Conservation (phyloP, 2,329 filamentous ascomycete species). For the Fusarium torulosum region DNA sequence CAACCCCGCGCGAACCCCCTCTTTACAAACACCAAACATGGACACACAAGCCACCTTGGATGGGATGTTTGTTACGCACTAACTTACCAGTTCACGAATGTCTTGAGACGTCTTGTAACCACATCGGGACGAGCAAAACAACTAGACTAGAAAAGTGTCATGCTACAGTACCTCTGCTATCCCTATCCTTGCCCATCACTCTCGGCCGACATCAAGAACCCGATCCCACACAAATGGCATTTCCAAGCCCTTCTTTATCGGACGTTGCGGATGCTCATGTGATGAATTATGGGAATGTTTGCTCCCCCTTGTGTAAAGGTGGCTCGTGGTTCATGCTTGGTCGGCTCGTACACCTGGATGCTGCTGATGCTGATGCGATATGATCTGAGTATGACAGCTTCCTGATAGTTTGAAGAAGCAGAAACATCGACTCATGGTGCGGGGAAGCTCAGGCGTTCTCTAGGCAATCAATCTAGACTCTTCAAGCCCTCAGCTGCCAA, state of each 20-base stretch:
- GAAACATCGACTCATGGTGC: constrained; percentile 24
- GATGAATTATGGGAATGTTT: constrained; percentile 35
- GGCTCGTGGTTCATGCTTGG: neutral
- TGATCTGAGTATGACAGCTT: constrained; percentile 41
- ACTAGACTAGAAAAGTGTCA: constrained; percentile 1
- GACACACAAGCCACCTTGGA: constrained; percentile 1
- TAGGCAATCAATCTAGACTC: constrained; percentile 9
- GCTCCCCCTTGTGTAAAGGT: constrained; percentile 4
- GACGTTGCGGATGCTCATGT: constrained; percentile 35
- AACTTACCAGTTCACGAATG: neutral
- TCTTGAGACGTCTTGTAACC: constrained; percentile 9
- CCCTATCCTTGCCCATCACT: constrained; percentile 1
- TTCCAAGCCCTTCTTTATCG: constrained; percentile 30
- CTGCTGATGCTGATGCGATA: constrained; percentile 27
- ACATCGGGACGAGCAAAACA: constrained; percentile 6
- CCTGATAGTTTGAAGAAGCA: constrained; percentile 4
- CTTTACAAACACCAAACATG: neutral
- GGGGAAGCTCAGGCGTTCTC: constrained; percentile 23
- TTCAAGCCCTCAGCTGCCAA: constrained; percentile 11
- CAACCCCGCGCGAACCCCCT: constrained; percentile 26
- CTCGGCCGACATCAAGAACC: constrained; percentile 33
- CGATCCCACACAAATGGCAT: constrained; percentile 35
- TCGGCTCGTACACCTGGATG: neutral
- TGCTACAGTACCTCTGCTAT: neutral
- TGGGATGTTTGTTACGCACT: constrained; percentile 6